Evolutionary conservation across 305 asterid species (phyloP).

Genomic region (Rubia balearica): DNA sequence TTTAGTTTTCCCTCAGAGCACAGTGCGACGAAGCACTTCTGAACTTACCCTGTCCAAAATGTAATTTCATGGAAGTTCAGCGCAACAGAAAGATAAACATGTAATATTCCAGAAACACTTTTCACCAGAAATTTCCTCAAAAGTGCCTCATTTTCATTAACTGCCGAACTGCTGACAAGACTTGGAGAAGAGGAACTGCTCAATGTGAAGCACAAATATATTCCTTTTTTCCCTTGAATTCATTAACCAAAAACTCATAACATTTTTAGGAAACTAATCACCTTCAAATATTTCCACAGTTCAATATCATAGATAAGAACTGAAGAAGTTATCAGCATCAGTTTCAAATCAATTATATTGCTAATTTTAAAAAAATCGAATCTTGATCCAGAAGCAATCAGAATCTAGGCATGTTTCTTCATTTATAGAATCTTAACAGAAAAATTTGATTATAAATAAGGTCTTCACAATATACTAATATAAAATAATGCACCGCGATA

Average conservation of each 20-base stretch:
- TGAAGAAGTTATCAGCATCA: slow-evolving; percentile 59
- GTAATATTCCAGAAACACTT: background rate
- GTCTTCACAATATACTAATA: too few species aligned
- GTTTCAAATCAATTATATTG: slow-evolving; percentile 4
- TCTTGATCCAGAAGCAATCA: background rate
- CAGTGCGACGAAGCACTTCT: slow-evolving; percentile 74
- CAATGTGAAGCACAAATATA: slow-evolving; percentile 4
- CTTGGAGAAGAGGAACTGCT: background rate
- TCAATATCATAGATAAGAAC: slow-evolving; percentile 56
- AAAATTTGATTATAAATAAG: too few species aligned
- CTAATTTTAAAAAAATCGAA: background rate
- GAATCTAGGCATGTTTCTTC: too few species aligned
- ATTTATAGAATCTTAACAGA: too few species aligned
- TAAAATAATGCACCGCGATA: too few species aligned
- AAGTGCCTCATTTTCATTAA: too few species aligned
- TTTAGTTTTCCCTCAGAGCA: slow-evolving; percentile 66
- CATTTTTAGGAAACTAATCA: slow-evolving; percentile 14
- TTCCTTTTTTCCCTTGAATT: too few species aligned
- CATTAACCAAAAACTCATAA: background rate
- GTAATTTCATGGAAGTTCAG: background rate
- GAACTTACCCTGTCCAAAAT: slow-evolving; percentile 66
- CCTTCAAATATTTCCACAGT: slow-evolving; percentile 84
- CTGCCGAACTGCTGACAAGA: too few species aligned
- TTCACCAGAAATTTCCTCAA: too few species aligned
- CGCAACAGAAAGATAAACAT: background rate